Percentiles rank a stretch among this genome's conserved stretches.
phyloP scores from a whole-genome alignment of 2,329 filamentous ascomycete genomes.

The Cladosporium cucumerinum region DNA sequence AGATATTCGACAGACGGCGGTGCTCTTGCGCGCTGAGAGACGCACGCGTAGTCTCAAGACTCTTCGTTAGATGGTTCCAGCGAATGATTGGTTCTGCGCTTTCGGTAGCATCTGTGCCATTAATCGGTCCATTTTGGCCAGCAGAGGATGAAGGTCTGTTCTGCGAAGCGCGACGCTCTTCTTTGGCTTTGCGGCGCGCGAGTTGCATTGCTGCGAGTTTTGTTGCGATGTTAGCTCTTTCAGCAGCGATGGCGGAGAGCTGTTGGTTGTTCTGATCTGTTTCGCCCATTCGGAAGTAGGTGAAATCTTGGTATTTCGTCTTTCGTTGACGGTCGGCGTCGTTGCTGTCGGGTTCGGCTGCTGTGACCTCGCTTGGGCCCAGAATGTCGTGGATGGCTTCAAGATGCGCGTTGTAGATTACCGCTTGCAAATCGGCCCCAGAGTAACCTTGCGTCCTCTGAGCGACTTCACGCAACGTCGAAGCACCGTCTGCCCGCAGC shows the following conservation, averaged over 20 bases:
- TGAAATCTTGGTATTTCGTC: conserved; percentile 52
- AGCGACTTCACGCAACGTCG: conserved; percentile 53
- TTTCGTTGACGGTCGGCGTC: conserved; percentile 27
- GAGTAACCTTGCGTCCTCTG: conserved; percentile 82
- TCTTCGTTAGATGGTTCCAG: conserved; percentile 79
- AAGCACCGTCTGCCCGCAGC: conserved; percentile 38
- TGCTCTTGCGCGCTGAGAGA: conserved; percentile 81
- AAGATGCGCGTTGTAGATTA: conserved; percentile 93
- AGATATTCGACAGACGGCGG: conserved; percentile 72
- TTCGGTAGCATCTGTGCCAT: conserved; percentile 44
- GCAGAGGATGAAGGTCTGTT: conserved; percentile 21
- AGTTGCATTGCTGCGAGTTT: conserved; percentile 78
- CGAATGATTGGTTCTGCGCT: conserved; percentile 69
- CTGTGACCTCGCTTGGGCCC: conserved; percentile 41
- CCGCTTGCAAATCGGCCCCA: conserved; percentile 88
- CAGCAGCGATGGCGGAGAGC: conserved; percentile 56
- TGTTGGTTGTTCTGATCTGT: conserved; percentile 34
- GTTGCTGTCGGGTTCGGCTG: conserved; percentile 33
- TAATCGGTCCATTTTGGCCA: conserved; percentile 15
- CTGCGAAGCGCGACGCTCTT: conserved; percentile 40
- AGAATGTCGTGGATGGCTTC: conserved; percentile 95
- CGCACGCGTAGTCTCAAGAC: conserved; percentile 71
- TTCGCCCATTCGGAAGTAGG: conserved; percentile 80
- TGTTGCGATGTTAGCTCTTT: conserved; percentile 73
- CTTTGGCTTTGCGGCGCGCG: conserved; percentile 61